phyloP scores from a whole-genome alignment of 768 basidiomycete species.

The Lactarius quietus region DNA sequence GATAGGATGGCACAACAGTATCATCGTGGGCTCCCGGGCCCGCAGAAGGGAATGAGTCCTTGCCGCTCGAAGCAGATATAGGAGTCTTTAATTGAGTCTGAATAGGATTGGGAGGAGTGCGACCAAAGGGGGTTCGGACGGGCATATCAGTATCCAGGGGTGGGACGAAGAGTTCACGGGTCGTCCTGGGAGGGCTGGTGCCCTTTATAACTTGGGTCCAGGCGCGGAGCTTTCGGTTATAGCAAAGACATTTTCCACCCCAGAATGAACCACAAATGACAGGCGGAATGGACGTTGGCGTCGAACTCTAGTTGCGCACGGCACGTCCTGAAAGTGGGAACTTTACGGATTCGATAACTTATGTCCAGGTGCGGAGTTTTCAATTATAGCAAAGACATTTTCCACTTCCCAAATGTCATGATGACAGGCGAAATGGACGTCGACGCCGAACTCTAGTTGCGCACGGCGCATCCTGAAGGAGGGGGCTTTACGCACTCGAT shows the following conservation, averaged over 20 bases:
- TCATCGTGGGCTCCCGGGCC: slow-evolving; percentile 4
- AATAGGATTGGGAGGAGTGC: neutral
- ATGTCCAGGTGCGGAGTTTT: neutral
- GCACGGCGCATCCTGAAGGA: too few species aligned
- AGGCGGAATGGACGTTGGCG: neutral
- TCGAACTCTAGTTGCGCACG: too few species aligned
- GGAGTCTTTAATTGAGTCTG: neutral
- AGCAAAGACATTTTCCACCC: neutral
- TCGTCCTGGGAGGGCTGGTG: neutral
- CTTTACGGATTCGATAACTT: too few species aligned
- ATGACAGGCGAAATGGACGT: slow-evolving; percentile 8
- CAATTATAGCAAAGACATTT: neutral
- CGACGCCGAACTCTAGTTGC: too few species aligned
- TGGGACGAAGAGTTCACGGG: neutral
- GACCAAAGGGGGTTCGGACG: neutral
- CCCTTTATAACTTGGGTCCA: slow-evolving; percentile 4
- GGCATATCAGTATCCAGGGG: slow-evolving; percentile 7
- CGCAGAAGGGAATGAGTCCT: too few species aligned
- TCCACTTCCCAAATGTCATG: neutral
- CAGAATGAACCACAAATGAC: neutral
- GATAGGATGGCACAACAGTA: slow-evolving; percentile 27
- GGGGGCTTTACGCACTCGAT: too few species aligned
- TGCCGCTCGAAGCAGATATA: neutral
- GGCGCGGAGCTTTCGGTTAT: neutral
- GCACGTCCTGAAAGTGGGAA: too few species aligned